Evolutionary conservation across 2,329 filamentous ascomycete species (phyloP).

Genomic region (Talaromyces sp.): DNA sequence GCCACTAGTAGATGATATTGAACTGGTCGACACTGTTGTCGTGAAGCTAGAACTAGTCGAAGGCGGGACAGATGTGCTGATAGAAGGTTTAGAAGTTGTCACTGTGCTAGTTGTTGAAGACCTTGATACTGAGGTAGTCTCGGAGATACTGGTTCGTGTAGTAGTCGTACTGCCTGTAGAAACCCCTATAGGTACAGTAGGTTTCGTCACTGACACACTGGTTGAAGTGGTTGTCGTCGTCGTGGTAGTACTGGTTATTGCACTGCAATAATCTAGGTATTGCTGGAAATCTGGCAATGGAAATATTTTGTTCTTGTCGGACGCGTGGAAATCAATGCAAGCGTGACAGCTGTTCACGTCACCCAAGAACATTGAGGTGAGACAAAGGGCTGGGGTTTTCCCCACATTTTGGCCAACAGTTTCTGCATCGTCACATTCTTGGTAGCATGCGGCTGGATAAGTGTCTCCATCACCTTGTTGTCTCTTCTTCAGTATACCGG

Average conservation of each 20-base stretch:
- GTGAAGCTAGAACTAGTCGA: background rate
- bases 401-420: constrained; percentile 47
- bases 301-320: background rate
- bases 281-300: constrained; percentile 14
- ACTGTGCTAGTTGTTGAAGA: background rate
- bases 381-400: constrained; percentile 31
- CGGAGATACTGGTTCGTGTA: background rate
- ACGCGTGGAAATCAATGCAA: constrained; percentile 9
- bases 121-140: background rate
- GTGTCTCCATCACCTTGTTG: background rate
- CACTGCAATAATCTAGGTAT: constrained; percentile 12
- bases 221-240: background rate
- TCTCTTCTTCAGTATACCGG: constrained; percentile 3
- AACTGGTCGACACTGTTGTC: background rate
- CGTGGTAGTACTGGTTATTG: background rate
- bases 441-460: constrained; percentile 49
- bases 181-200: constrained; percentile 2
- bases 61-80: background rate
- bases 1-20: background rate
- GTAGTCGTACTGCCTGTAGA: background rate
- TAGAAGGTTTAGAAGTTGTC: background rate
- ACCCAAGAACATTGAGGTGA: constrained; percentile 12
- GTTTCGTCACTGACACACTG: background rate
- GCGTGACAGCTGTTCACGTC: constrained; percentile 5
- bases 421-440: constrained; percentile 49